Conservation (phyloP, 208 protist genomes). For the Leptomonas seymouri region DNA sequence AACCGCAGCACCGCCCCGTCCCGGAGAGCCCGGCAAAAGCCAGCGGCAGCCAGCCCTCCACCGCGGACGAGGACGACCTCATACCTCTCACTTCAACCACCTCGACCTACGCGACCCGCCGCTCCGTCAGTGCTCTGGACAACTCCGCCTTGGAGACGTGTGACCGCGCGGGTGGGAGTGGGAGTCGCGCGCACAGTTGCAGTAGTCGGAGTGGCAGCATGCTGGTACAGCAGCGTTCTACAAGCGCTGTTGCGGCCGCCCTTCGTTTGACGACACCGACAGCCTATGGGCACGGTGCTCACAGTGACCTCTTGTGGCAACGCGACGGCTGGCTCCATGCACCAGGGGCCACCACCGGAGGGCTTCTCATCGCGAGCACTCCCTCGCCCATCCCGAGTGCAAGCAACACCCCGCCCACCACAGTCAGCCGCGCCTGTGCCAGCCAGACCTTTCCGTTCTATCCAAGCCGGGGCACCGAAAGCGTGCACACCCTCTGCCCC, state of each 20-base stretch:
- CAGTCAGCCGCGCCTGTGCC: background rate
- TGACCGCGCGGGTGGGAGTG: background rate
- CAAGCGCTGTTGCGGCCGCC: background rate
- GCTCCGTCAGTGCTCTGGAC: constrained; percentile 17
- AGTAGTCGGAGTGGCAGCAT: constrained; percentile 6
- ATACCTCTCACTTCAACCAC: constrained; percentile 8
- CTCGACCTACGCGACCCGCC: constrained; percentile 7
- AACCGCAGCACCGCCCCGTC: background rate
- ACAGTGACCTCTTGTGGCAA: background rate
- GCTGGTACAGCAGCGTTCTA: background rate
- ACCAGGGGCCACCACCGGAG: constrained; percentile 1
- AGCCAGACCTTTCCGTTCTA: background rate
- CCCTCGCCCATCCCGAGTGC: constrained; percentile 4
- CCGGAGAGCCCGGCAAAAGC: background rate
- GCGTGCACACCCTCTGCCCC: constrained; percentile 18
- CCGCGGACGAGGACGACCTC: constrained; percentile 6
- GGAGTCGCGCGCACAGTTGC: constrained; percentile 16
- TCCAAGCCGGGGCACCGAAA: background rate
- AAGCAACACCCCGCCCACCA: constrained; percentile 11
- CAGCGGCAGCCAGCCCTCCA: constrained; percentile 1
- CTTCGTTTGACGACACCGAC: background rate
- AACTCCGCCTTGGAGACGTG: background rate
- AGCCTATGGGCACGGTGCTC: background rate
- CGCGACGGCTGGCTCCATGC: background rate
- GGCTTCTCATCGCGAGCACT: background rate